Evolutionary conservation across 345 rosid genomes (phyloP).

Genomic region (Eucalyptus victrix): DNA sequence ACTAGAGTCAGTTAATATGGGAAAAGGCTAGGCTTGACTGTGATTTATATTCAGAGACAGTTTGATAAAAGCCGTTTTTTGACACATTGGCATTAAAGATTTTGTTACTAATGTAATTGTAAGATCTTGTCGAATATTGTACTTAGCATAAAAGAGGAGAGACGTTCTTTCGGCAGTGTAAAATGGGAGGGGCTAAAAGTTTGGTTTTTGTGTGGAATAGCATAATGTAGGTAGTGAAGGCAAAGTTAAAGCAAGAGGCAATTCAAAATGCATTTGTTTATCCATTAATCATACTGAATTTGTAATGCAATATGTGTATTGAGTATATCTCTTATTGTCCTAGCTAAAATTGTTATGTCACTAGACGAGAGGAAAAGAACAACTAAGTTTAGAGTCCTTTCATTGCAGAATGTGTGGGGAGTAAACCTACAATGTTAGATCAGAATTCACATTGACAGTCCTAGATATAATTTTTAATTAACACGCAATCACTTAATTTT

Average conservation of each 20-base stretch:
- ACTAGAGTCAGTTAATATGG: fast-evolving
- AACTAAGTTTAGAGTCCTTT: background rate
- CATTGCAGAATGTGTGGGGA: background rate
- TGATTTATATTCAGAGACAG: fast-evolving
- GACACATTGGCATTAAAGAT: no score
- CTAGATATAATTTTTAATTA: no score
- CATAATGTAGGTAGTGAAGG: background rate
- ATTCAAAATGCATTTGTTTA: background rate
- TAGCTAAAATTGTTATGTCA: background rate
- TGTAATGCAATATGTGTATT: background rate
- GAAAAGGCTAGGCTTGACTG: no score
- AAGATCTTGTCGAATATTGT: no score
- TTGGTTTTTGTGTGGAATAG: background rate
- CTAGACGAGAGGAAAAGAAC: background rate
- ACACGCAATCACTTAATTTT: no score
- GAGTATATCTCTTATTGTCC: background rate
- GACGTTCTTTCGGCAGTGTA: background rate
- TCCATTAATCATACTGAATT: background rate
- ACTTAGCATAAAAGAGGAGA: background rate
- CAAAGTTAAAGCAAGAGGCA: background rate
- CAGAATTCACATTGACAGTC: no score
- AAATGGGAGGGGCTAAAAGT: background rate
- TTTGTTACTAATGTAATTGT: fast-evolving
- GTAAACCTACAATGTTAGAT: background rate
- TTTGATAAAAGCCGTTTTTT: fast-evolving